Conservation (phyloP, 192 early-diverging fungal genomes). For the Backusella parvicylindrica region DNA sequence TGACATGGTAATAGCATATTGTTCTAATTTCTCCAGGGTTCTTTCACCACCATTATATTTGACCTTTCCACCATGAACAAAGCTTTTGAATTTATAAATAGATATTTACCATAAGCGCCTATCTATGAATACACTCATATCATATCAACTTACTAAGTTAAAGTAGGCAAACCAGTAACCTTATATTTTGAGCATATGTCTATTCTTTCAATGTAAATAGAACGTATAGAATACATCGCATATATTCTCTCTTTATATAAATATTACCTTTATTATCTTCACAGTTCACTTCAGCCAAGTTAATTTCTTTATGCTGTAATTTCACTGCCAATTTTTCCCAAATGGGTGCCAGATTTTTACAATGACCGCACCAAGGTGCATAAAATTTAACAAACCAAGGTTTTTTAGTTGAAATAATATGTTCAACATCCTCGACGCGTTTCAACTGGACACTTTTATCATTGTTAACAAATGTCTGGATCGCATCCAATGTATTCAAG, state of each 20-base stretch:
- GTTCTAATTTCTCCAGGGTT: not conserved
- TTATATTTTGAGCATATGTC: slow-evolving; percentile 59
- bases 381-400: slow-evolving; percentile 86
- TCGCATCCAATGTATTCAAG: not conserved
- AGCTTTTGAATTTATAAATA: slow-evolving; percentile 27
- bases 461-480: not conserved
- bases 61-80: slow-evolving; percentile 17
- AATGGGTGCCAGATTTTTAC: slow-evolving; percentile 77
- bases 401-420: not conserved
- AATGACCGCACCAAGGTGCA: slow-evolving; percentile 89
- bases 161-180: slow-evolving; percentile 84
- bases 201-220: not conserved
- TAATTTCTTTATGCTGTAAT: slow-evolving; percentile 59
- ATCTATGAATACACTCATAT: not conserved
- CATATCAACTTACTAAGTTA: slow-evolving; percentile 57
- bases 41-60: not conserved
- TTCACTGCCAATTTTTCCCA: slow-evolving; percentile 68
- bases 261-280: slow-evolving; percentile 45
- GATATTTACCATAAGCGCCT: not conserved
- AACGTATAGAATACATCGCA: not conserved
- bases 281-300: slow-evolving; percentile 87
- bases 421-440: not conserved
- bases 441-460: not conserved
- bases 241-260: not conserved
- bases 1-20: not conserved